These are phyloP conservation scores for Alternaria sp. DNA, from an alignment of 2,329 filamentous ascomycete genomes.

Conservation along the genomic window DNA sequence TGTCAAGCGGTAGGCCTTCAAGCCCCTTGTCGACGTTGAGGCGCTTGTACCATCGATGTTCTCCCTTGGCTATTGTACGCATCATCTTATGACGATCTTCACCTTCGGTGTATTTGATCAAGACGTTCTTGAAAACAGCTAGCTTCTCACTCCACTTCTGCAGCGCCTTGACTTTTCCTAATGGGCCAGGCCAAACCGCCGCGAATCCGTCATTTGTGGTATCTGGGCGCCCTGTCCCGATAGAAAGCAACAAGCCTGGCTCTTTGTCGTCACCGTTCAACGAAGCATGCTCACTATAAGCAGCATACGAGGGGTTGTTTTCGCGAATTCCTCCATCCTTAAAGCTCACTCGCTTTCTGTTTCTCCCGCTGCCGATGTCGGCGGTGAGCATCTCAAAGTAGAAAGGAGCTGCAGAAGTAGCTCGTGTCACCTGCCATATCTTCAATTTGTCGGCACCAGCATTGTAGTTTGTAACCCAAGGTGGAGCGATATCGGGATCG, in stretches of 20 bases:
- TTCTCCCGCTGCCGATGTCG: slow-evolving; percentile 49
- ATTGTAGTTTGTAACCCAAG: slow-evolving; percentile 60
- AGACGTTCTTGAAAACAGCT: slow-evolving; percentile 59
- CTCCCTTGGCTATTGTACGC: slow-evolving; percentile 57
- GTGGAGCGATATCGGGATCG: slow-evolving; percentile 49
- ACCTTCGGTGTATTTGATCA: slow-evolving; percentile 63
- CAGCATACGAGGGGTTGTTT: slow-evolving; percentile 60
- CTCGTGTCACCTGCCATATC: slow-evolving; percentile 63
- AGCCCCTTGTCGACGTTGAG: slow-evolving; percentile 58
- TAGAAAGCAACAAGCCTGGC: slow-evolving; percentile 57
- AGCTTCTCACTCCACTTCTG: slow-evolving; percentile 59
- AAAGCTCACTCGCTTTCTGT: slow-evolving; percentile 50
- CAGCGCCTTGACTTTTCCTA: slow-evolving; percentile 53
- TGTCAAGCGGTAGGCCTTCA: slow-evolving; percentile 57
- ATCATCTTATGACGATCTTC: slow-evolving; percentile 59
- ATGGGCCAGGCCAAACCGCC: slow-evolving; percentile 56
- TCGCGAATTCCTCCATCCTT: slow-evolving; percentile 62
- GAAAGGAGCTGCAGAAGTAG: slow-evolving; percentile 63
- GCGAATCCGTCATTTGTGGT: slow-evolving; percentile 58
- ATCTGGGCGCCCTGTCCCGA: slow-evolving; percentile 59
- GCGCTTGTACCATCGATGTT: slow-evolving; percentile 62
- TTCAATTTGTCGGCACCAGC: slow-evolving; percentile 56
- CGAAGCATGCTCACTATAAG: slow-evolving; percentile 58
- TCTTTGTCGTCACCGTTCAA: slow-evolving; percentile 55
- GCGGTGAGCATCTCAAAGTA: slow-evolving; percentile 61